phyloP scores from a whole-genome alignment of 441 rosid species.

The Croton setiger region DNA sequence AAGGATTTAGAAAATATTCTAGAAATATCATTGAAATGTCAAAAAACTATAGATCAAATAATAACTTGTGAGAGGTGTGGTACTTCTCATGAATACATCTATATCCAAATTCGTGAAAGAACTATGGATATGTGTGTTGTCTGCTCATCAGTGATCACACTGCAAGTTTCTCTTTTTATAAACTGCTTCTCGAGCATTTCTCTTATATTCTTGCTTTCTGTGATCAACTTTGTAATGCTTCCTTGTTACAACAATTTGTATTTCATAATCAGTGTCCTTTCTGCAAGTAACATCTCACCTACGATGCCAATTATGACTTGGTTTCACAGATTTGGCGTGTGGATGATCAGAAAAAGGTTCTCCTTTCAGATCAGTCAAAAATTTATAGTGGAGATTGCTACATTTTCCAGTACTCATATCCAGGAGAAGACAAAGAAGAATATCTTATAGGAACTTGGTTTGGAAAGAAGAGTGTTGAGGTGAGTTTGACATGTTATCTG shows the following conservation, averaged over 20 bases:
- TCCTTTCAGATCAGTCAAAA: slow-evolving; percentile 79
- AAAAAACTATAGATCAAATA: neutral
- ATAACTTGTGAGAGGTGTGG: neutral
- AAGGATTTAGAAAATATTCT: neutral
- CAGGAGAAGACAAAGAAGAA: slow-evolving; percentile 92
- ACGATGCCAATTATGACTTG: slow-evolving; percentile 17
- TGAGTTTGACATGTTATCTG: slow-evolving; percentile 26
- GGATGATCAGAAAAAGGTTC: slow-evolving; percentile 64
- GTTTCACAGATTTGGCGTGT: slow-evolving; percentile 81
- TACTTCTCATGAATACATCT: neutral
- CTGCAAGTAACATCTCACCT: slow-evolving; percentile 6
- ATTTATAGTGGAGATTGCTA: slow-evolving; percentile 88
- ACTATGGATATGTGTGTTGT: neutral
- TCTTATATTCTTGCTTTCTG: neutral
- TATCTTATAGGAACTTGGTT: slow-evolving; percentile 94
- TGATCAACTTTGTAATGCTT: neutral
- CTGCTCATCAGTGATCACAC: neutral
- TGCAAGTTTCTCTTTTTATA: neutral
- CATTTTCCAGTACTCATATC: slow-evolving; percentile 76
- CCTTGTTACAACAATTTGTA: neutral
- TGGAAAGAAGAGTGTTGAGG: slow-evolving; percentile 87
- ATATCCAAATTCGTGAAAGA: neutral
- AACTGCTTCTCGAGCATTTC: neutral
- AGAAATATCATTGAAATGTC: neutral
- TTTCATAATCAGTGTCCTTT: neutral